A percentile compares a stretch with the other conserved stretches of the same genome.
Evolutionary conservation across 1,284 basidiomycete species (phyloP).

Genomic region (Sphaerobolus stellatus): DNA sequence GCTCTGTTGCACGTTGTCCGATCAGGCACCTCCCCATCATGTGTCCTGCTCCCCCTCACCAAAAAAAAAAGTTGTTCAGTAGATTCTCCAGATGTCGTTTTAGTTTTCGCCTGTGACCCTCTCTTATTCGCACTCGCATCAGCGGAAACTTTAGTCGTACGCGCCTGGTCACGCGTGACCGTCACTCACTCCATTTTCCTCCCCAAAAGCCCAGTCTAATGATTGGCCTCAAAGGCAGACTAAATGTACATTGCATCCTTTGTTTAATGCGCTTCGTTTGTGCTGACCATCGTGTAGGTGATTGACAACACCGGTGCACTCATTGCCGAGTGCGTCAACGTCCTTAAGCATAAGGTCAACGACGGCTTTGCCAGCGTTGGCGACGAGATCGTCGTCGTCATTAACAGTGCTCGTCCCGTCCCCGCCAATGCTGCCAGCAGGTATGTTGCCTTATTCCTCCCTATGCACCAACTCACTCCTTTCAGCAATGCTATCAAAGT

Average conservation of each 20-base stretch:
- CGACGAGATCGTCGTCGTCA: constrained; percentile 96
- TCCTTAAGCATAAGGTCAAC: constrained; percentile 94
- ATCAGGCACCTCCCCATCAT: too few species aligned
- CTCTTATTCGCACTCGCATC: too few species aligned
- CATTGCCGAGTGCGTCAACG: constrained; percentile 95
- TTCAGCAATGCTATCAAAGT: constrained; percentile 67
- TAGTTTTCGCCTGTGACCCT: too few species aligned
- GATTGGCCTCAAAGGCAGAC: constrained; percentile 91
- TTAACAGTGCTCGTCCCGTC: constrained; percentile 89
- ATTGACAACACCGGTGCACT: constrained; percentile 99
- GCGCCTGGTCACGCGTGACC: too few species aligned
- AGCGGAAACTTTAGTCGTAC: too few species aligned
- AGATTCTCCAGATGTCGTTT: too few species aligned
- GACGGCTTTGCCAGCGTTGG: constrained; percentile 81
- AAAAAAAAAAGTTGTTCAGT: too few species aligned
- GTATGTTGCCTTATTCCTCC: constrained; percentile 53
- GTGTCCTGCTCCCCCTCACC: too few species aligned
- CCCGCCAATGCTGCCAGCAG: constrained; percentile 44
- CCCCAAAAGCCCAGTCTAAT: too few species aligned
- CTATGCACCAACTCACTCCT: constrained; percentile 29
- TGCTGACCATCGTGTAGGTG: constrained; percentile 50
- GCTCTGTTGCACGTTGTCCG: too few species aligned
- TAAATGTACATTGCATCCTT: constrained; percentile 59
- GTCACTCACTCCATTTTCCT: too few species aligned
- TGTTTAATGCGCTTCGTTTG: background rate